Base-by-base conservation (phyloP, 352 stramenopile species). In the Phytopythium sindhum region DNA sequence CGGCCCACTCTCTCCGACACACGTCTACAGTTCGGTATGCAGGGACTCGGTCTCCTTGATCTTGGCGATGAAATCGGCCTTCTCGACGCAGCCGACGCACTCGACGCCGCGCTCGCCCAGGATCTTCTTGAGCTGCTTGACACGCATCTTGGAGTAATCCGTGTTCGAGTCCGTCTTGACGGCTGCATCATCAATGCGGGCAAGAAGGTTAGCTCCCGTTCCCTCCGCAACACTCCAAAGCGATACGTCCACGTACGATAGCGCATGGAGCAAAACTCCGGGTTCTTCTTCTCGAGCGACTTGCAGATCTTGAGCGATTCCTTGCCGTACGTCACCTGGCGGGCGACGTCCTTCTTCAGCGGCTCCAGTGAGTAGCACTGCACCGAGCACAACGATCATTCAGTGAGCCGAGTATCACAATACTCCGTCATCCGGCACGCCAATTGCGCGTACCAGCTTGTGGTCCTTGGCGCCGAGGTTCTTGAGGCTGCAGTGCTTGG, bases 111-210 rank as follows among this genome's bases (percentile, higher is more conserved):
- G 89, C 65, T 98, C 93, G 37, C 65, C 75, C 41, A 98, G 74
- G 63, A 98, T 98, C 74, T 96, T 91, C 74, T 96, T 97, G 48
- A 98, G 86, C 70, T 98, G 84, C 88, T 97, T 98, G 37, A 98
- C 94, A 63, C 93, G 90, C 70, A 98, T 73, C 78, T 97, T 98
- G 41, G 78, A 89, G 84, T 98, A 98, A 68, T 98, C 91, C 70
- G 94, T 98, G 76, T 91, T 94, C 62, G 89, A 88, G 54, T 98
- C 92, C 57, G 96, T 91, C 80, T 98, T 98, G 63, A 98, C 84
- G 44, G 93, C 93, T 96, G 50, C 8, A 29, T 9, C 11, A 29
- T 28, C 8, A 48, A 12, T 33, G 44, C 37, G 21, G 26, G 24
- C 8, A 52, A 24, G 14, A 47, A 48, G 14, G 44, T 41, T 47